Conservation (phyloP, 2,329 filamentous ascomycete species). For the Fusarium coicis region DNA sequence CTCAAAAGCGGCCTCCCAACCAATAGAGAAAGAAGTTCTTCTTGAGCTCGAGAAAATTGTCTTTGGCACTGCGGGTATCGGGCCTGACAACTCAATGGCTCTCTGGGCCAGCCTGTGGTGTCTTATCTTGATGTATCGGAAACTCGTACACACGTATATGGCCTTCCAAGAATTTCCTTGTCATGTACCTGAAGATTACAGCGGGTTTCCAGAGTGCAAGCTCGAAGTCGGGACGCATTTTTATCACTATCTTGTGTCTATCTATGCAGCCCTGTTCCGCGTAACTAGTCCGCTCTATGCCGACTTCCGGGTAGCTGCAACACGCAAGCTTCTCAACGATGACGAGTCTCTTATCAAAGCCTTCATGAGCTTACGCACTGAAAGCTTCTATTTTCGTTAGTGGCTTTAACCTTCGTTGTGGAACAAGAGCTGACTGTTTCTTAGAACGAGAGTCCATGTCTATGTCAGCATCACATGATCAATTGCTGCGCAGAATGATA, state of each 20-base stretch:
- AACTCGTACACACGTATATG: constrained; percentile 44
- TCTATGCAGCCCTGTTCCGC: constrained; percentile 44
- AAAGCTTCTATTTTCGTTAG: constrained; percentile 46
- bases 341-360: constrained; percentile 39
- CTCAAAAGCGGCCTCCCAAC: constrained; percentile 42
- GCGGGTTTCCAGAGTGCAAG: constrained; percentile 44
- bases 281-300: constrained; percentile 44
- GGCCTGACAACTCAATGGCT: constrained; percentile 40
- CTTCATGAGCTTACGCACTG: constrained; percentile 44
- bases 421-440: constrained; percentile 7
- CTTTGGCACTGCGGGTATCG: constrained; percentile 41
- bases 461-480: constrained; percentile 43
- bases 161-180: constrained; percentile 45
- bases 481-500: constrained; percentile 43
- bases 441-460: constrained; percentile 44
- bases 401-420: neutral
- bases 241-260: constrained; percentile 45
- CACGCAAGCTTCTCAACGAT: constrained; percentile 38
- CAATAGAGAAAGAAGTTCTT: constrained; percentile 43
- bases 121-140: constrained; percentile 45
- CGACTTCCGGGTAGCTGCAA: constrained; percentile 39
- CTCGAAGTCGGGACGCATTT: constrained; percentile 44
- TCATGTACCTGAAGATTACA: constrained; percentile 45
- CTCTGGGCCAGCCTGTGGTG: constrained; percentile 46
- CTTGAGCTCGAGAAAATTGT: constrained; percentile 40